These are phyloP conservation scores for Canariomyces notabilis DNA, from an alignment of 2,329 filamentous ascomycete species.

Conservation along the genomic window DNA sequence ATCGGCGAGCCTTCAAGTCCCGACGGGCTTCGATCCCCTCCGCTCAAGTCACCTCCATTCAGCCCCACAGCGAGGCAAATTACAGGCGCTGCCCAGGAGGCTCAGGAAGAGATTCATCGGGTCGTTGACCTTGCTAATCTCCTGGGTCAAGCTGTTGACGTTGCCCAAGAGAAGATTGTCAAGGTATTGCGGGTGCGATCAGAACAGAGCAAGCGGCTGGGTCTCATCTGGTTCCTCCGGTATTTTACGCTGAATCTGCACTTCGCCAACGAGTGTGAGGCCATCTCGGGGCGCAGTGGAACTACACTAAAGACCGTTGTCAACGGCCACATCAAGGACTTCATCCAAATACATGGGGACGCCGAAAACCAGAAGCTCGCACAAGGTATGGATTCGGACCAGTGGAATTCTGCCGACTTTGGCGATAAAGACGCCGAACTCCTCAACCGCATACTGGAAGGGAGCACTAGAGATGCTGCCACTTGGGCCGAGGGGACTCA, in stretches of 20 bases:
- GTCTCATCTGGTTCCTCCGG: slow-evolving; percentile 66
- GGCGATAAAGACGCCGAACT: slow-evolving; percentile 54
- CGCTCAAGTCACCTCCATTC: slow-evolving; percentile 46
- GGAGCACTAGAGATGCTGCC: slow-evolving; percentile 64
- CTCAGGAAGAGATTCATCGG: slow-evolving; percentile 72
- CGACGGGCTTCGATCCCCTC: slow-evolving; percentile 42
- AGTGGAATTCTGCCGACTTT: slow-evolving; percentile 76
- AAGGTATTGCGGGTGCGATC: slow-evolving; percentile 73
- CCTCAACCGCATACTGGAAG: slow-evolving; percentile 60
- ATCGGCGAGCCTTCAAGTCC: slow-evolving; percentile 41
- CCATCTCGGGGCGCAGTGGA: slow-evolving; percentile 73
- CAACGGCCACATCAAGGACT: slow-evolving; percentile 76
- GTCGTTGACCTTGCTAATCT: slow-evolving; percentile 73
- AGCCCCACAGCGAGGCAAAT: slow-evolving; percentile 42
- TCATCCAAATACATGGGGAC: slow-evolving; percentile 67
- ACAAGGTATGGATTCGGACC: slow-evolving; percentile 72
- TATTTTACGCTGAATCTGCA: slow-evolving; percentile 79
- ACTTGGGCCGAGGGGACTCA: slow-evolving; percentile 60
- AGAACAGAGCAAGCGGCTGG: slow-evolving; percentile 65
- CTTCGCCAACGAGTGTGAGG: slow-evolving; percentile 83
- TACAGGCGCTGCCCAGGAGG: slow-evolving; percentile 39
- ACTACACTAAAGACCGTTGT: slow-evolving; percentile 72
- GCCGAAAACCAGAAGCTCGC: slow-evolving; percentile 69
- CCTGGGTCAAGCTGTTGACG: slow-evolving; percentile 73
- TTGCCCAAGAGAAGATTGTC: slow-evolving; percentile 70